Evolutionary conservation across 2,329 filamentous ascomycete genomes (phyloP), one percentile per base, ranked within the genome.

Genomic region (Cercospora zeina): DNA sequence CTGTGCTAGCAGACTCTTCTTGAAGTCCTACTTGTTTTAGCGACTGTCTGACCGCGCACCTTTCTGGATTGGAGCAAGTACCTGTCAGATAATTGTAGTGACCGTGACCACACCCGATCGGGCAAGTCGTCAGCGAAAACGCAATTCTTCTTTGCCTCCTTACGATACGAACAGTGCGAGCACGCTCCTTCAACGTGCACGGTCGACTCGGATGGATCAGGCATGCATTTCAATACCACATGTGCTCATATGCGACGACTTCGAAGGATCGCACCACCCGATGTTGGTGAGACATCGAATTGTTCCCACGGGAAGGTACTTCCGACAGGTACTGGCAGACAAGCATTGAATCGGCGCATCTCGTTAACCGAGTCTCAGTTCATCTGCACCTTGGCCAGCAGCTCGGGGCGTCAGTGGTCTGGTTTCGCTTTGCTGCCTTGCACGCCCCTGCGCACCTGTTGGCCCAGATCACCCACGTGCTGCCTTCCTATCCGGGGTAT

Each of bases 321-420:
- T 27, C 24, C 6, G 24, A 27, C 24, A 6, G 24, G 24, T 27
- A 27, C 24, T 27, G 24, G 24, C 24, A 6, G 6, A 27, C 24
- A 27, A 27, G 24, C 24, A 3, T 27, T 27, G 24, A 6, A 27
- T 6, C 54, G 54, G 54, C 54, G 54, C 36, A 56, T 56, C 45
- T 56, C 30, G 36, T 55, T 42, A 37, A 54, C 30, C 30, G 36
- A 56, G 42, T 56, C 36, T 45, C 42, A 31, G 54, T 21, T 56
- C 34, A 37, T 16, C 5, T 13, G 21, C 4, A n/a, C 19, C 21
- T 49, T 49, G 42, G 42, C 42, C 2, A 14, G 42, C 42, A 49
- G 19, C 21, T 49, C 42, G 42, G 42, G 21, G 42, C 13, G 42
- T 49, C 21, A 49, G 42, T 49, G 42, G 42, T 27, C 42, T 49